Base-by-base conservation (phyloP, 139 green algal species). In the Closterium sp. region DNA sequence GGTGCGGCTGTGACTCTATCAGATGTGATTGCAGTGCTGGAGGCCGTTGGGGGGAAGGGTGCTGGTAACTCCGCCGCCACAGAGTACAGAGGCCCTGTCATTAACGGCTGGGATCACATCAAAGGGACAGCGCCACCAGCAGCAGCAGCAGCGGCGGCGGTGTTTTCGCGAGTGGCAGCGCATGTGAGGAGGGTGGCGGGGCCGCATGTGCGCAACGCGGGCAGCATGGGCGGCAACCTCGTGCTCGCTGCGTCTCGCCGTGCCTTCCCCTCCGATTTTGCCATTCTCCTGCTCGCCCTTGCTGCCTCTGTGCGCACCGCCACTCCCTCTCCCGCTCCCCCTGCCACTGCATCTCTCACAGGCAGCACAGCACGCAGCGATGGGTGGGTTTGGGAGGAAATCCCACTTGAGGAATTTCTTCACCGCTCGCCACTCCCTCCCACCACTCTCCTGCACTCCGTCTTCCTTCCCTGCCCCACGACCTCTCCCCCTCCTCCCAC, bases 201-300 rank as follows among this genome's bases (percentile, higher is more conserved):
- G 34, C 93, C 84, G 2, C 96, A 97, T 30, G 96, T 98, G 89
- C 94, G 96, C 45, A 95, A 95, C 38, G 93, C 93, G 1, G 96
- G 95, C 31, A 97, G 94, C 10, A 28, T 98, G 22, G 96, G 95
- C 11, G 96, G 97, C 89, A 97, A 98, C 94, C 91, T 98, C 30
- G 92, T 93, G 24, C 93, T 98, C 79, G 86, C 93, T 0, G 29
- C 31, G 32, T 50, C 38, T 50, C 31, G 42, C 19, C 32, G n/a
- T 0, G 86, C 32, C 28, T 95, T 95, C 38, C 87, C 31, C 31
- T 95, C 92, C 70, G 89, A 95, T 70, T 27, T 95, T 13, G 85
- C 85, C 45, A 86, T 32, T 28, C 86, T 95, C 7, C 92, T 95
- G 11, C 31, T 90, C 28, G 90, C 28, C 2, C 28, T 30, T 6